These are phyloP conservation scores for Colletotrichum scovillei DNA, from an alignment of 2,329 filamentous ascomycete genomes.

Conservation along the genomic window DNA sequence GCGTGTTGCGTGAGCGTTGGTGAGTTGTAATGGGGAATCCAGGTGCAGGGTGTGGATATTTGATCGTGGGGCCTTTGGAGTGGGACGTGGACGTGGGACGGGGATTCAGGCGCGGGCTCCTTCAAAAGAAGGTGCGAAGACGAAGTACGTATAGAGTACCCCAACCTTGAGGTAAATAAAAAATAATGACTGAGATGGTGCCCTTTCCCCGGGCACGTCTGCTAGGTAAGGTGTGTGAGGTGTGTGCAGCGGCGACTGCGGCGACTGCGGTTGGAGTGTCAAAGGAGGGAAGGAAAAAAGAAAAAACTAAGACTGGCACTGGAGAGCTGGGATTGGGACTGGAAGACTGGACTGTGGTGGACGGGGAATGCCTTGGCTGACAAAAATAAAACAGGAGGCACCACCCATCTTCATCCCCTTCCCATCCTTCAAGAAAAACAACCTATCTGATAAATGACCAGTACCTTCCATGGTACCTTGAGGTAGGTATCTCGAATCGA, in stretches of 20 bases:
- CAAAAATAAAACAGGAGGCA: slow-evolving; percentile 30
- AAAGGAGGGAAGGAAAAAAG: neutral
- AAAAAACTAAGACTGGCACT: neutral
- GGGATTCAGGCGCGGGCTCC: slow-evolving; percentile 4
- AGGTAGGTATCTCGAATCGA: too few species aligned
- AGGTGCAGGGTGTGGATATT: slow-evolving; percentile 24
- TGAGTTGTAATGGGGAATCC: slow-evolving; percentile 19
- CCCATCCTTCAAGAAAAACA: neutral
- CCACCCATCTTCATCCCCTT: slow-evolving; percentile 6
- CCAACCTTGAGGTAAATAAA: neutral
- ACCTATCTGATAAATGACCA: neutral
- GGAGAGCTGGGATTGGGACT: slow-evolving; percentile 7
- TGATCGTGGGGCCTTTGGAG: slow-evolving; percentile 27
- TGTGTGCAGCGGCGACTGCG: neutral
- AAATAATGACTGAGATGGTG: neutral
- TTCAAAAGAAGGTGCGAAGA: neutral
- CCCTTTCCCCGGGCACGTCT: neutral
- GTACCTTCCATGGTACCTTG: slow-evolving; percentile 4
- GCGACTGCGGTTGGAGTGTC: neutral
- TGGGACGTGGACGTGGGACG: slow-evolving; percentile 14
- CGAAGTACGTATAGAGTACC: neutral
- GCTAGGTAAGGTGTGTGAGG: neutral
- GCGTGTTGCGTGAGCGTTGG: slow-evolving; percentile 19
- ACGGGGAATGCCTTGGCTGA: slow-evolving; percentile 24
- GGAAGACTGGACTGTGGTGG: too few species aligned